A percentile compares a stretch with the other conserved stretches of the same genome.
Conservation (phyloP, 202 grass and related monocot genomes). For the Eragrostis tef region DNA sequence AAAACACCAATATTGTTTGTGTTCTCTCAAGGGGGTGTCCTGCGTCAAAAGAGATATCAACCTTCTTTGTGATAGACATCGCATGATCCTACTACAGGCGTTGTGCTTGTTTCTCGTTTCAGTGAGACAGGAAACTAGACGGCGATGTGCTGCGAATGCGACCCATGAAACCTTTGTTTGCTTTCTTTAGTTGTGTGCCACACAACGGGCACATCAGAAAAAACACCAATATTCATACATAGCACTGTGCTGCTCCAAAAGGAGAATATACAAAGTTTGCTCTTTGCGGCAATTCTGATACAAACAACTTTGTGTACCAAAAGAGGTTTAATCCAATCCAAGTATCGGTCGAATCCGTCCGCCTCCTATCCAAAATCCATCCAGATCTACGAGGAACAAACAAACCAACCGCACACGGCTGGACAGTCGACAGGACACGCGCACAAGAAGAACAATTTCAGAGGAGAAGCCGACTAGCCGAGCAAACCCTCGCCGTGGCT, state of each 20-base stretch:
- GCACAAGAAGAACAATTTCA: neutral
- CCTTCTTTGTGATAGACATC: neutral
- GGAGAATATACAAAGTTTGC: neutral
- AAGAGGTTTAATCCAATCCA: neutral
- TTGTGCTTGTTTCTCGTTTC: neutral
- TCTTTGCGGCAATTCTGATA: neutral
- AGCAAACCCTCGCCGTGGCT: neutral
- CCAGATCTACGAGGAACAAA: neutral
- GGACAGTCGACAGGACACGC: neutral
- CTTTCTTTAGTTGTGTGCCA: slow-evolving; percentile 12
- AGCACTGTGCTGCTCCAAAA: neutral
- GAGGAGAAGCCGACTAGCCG: neutral
- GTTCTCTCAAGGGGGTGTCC: no score
- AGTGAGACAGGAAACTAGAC: neutral
- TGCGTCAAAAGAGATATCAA: neutral
- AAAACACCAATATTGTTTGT: no score
- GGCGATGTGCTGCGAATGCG: neutral
- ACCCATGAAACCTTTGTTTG: neutral
- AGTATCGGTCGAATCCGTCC: neutral
- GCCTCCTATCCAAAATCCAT: neutral
- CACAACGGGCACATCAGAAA: neutral
- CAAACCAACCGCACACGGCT: neutral
- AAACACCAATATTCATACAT: neutral
- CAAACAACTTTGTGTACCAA: neutral
- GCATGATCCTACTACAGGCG: neutral